Evolutionary conservation across 345 rosid species (phyloP).

Genomic region (Rhizophora apiculata): DNA sequence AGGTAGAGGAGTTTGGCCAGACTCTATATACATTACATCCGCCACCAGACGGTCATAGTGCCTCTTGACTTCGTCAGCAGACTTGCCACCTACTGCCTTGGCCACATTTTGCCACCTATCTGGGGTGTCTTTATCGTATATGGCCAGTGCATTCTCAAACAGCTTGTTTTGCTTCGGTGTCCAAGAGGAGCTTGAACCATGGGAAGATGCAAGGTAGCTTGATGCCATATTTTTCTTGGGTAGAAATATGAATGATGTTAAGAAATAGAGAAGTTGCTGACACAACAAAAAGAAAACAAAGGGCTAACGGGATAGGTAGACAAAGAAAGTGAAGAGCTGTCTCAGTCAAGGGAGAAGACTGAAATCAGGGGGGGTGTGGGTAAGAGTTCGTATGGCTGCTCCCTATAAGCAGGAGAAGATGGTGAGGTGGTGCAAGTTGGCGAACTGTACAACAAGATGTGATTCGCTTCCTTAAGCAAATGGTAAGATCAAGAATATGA

Average conservation of each 20-base stretch:
- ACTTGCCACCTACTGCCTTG: conserved; percentile 67
- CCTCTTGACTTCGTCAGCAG: conserved; percentile 73
- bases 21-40: conserved; percentile 68
- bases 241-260: conserved; percentile 5
- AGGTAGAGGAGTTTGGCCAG: conserved; percentile 67
- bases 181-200: conserved; percentile 57
- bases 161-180: conserved; percentile 69
- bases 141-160: conserved; percentile 84
- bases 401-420: conserved; percentile 39
- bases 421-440: conserved; percentile 45
- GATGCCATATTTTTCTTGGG: conserved; percentile 39
- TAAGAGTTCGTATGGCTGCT: conserved; percentile 34
- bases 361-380: conserved; percentile 41
- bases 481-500: conserved; percentile 11
- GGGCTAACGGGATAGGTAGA: neutral
- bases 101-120: conserved; percentile 96
- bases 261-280: neutral
- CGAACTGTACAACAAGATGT: conserved; percentile 31
- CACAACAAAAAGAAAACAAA: neutral
- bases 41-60: conserved; percentile 82
- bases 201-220: conserved; percentile 38
- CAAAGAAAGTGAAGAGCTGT: conserved; percentile 7
- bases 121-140: conserved; percentile 76
- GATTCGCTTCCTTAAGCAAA: conserved; percentile 41
- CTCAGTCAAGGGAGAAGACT: conserved; percentile 34